Evolutionary conservation across 805 yeast genomes (phyloP), one percentile per base, ranked within the genome.

Genomic region (Candida xyloterini): DNA sequence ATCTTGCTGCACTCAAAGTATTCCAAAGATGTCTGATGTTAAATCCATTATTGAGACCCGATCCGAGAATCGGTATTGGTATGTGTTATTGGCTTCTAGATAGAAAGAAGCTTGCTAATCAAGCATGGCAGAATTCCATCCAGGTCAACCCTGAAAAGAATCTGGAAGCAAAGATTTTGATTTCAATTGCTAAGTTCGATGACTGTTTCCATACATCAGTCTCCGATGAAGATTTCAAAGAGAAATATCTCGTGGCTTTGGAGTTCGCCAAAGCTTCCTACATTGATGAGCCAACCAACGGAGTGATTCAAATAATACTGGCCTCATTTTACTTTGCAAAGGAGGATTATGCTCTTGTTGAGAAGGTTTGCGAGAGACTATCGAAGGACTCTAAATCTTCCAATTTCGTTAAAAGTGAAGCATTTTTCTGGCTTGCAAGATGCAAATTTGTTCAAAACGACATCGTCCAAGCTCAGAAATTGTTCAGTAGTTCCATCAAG

Each of bases 11-110:
- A 11, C 72, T 93, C 53, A 82, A 81, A 58, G 60, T 85, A 23
- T 93, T 86, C 63, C 99, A 93, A 68, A 84, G 83, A 48, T 81
- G 85, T 7, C 68, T 93, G 48, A 72, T 81, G 24, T 69, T 81
- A 35, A 81, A 88, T 46, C 97, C 97, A 2, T 59, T 83, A 26
- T 66, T 84, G 51, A 75, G 76, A 51, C 97, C 98, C 4, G 97
- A 91, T 65, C 95, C 97, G 14, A 73, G 99, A 62, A 74, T 93
- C 44, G 99, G 98, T 21, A 78, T 91, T 45, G 99, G 99, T 25
- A 67, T 93, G 48, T 90, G 97, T 62, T 91, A 81, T 58, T 93
- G 97, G 97, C 77, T 77, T 44, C 67, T 93, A 46, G 83, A 83
- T 37, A 95, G 87, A 59, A 75, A 77, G 47, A 74, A 74, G 36